Percentiles rank a stretch among this genome's conserved stretches.
Conservation (phyloP, 129 eudicot genomes). For the Flaveria ramosissima region DNA sequence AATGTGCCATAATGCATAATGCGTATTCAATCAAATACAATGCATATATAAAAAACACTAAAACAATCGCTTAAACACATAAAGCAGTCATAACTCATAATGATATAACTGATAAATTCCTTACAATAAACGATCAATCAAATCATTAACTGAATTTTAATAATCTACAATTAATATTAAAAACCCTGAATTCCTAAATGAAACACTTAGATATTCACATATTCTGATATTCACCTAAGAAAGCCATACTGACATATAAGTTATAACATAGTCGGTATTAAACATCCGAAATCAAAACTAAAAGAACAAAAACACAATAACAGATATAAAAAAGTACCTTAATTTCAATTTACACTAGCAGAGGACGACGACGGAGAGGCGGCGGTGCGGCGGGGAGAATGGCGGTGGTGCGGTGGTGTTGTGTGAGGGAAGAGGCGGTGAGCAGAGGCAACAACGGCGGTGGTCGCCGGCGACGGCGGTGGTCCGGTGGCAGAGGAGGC, state of each 20-base stretch:
- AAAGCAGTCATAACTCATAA: neutral
- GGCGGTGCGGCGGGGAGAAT: neutral
- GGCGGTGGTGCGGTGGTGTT: neutral
- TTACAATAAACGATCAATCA: neutral
- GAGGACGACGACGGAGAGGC: neutral
- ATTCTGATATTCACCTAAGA: neutral
- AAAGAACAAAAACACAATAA: neutral
- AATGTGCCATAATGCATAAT: neutral
- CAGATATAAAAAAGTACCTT: neutral
- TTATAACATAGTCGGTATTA: neutral
- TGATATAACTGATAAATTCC: no score
- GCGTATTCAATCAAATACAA: neutral
- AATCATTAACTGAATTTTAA: neutral
- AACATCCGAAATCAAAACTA: neutral
- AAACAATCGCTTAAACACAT: neutral
- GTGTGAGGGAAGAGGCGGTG: neutral
- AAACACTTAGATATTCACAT: neutral
- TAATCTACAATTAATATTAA: neutral
- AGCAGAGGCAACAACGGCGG: neutral
- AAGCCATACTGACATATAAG: neutral
- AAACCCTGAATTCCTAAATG: neutral
- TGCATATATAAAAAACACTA: neutral
- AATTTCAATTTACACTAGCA: neutral
- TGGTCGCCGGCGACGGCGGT: neutral
- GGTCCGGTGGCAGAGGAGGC: slow-evolving; percentile 1